Evolutionary conservation across 2,329 filamentous ascomycete species (phyloP).

Genomic region (Neurospora sp.): DNA sequence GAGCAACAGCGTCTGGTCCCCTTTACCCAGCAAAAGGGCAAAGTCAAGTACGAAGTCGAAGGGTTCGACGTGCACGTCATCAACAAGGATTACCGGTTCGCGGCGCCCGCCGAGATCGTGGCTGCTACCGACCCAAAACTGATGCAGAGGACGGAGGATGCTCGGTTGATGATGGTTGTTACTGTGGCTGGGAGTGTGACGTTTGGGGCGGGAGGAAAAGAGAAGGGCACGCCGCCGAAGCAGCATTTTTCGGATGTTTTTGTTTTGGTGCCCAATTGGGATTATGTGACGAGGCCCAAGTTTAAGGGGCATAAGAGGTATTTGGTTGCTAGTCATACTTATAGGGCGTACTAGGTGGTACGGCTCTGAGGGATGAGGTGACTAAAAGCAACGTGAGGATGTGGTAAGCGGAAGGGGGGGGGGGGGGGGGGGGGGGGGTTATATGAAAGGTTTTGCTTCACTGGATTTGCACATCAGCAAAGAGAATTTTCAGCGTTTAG

Average conservation of each 20-base stretch:
- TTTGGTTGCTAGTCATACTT: constrained; percentile 65
- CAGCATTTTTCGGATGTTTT: constrained; percentile 73
- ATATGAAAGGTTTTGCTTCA: neutral
- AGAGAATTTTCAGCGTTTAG: neutral
- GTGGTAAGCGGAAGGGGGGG: neutral
- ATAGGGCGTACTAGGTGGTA: constrained; percentile 40
- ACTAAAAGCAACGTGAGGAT: too few relatives aligned
- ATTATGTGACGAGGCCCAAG: constrained; percentile 43
- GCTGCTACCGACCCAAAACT: constrained; percentile 22
- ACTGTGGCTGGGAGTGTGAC: constrained; percentile 54
- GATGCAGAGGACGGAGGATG: constrained; percentile 46
- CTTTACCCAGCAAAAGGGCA: constrained; percentile 27
- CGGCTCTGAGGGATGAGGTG: neutral
- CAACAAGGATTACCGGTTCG: constrained; percentile 55
- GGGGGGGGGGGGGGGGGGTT: too few relatives aligned
- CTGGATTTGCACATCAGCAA: neutral
- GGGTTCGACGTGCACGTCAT: constrained; percentile 69
- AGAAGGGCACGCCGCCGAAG: constrained; percentile 38
- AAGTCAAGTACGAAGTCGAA: constrained; percentile 60
- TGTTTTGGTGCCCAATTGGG: constrained; percentile 70
- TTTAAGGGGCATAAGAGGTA: constrained; percentile 46
- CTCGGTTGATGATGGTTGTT: constrained; percentile 62
- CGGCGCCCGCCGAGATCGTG: constrained; percentile 35
- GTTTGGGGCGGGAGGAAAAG: constrained; percentile 45
- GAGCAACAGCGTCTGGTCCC: constrained; percentile 44